Percentiles rank a stretch among this genome's conserved stretches.
These are phyloP conservation scores for Gastrolobium bilobum DNA, from an alignment of 306 rosid genomes.

Conservation along the genomic window DNA sequence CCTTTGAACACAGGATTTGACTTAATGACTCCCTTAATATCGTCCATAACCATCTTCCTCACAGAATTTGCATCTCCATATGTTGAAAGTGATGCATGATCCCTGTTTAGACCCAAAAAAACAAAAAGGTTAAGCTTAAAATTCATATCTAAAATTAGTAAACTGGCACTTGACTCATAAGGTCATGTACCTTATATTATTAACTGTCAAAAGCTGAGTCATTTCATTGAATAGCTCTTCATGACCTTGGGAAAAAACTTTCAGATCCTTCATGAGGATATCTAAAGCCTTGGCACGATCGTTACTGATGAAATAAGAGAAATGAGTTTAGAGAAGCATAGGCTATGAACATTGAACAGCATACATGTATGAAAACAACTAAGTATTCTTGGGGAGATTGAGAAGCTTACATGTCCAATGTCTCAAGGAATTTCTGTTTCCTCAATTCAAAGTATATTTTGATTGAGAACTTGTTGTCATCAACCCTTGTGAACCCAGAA, in stretches of 20 bases:
- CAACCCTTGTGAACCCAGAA: constrained; percentile 45
- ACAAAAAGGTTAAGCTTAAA: not conserved
- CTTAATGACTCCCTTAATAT: constrained; percentile 39
- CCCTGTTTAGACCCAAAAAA: constrained; percentile 41
- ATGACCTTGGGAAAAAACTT: constrained; percentile 15
- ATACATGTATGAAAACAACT: constrained; percentile 3
- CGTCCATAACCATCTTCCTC: constrained; percentile 22
- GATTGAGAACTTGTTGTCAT: constrained; percentile 46
- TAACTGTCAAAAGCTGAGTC: constrained; percentile 37
- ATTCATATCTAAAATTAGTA: constrained; percentile 8
- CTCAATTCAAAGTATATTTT: constrained; percentile 54
- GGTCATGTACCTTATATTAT: constrained; percentile 46
- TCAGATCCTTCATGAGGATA: constrained; percentile 41
- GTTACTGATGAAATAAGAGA: constrained; percentile 32
- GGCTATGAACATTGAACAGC: constrained; percentile 4
- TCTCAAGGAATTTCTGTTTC: constrained; percentile 53
- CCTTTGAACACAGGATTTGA: constrained; percentile 29
- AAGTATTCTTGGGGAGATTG: not conserved
- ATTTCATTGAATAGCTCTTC: constrained; percentile 39
- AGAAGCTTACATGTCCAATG: constrained; percentile 50
- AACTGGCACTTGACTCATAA: not conserved
- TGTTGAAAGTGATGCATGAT: constrained; percentile 38
- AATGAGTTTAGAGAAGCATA: constrained; percentile 1
- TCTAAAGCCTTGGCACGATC: constrained; percentile 40
- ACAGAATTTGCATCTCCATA: constrained; percentile 36